A percentile compares a stretch with the other conserved stretches of the same genome.
These are phyloP conservation scores for Funneliformis geosporum DNA, from an alignment of 192 early-diverging fungal genomes.

Conservation along the genomic window DNA sequence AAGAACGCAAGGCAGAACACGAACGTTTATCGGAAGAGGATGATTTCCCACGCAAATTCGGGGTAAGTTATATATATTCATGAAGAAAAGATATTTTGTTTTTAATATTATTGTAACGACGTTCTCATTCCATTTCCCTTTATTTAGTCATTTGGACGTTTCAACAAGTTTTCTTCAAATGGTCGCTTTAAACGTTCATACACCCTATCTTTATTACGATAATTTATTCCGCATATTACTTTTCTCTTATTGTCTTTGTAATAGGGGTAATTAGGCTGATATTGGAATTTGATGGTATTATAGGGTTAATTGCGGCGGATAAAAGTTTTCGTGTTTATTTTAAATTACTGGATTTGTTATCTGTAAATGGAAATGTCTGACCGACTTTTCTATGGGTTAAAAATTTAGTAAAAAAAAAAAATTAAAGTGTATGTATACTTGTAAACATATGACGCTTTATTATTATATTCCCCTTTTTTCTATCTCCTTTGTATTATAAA, in stretches of 20 bases:
- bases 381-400: not conserved
- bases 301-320: not conserved
- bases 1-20: slow-evolving; percentile 20
- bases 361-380: not conserved
- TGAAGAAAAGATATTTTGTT: not conserved
- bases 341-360: not conserved
- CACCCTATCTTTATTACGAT: not conserved
- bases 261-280: no score
- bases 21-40: not conserved
- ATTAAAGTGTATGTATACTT: not conserved
- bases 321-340: not conserved
- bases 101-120: no score
- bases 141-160: not conserved
- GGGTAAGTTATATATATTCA: not conserved
- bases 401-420: not conserved
- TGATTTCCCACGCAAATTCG: not conserved
- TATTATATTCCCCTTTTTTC: not conserved
- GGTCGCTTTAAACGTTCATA: not conserved
- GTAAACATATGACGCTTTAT: not conserved
- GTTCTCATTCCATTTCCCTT: not conserved
- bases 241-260: no score
- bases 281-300: not conserved
- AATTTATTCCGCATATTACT: not conserved
- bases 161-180: not conserved
- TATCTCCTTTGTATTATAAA: not conserved